These are phyloP conservation scores for Diplodia intermedia DNA, from an alignment of 2,329 filamentous ascomycete species.

Conservation along the genomic window DNA sequence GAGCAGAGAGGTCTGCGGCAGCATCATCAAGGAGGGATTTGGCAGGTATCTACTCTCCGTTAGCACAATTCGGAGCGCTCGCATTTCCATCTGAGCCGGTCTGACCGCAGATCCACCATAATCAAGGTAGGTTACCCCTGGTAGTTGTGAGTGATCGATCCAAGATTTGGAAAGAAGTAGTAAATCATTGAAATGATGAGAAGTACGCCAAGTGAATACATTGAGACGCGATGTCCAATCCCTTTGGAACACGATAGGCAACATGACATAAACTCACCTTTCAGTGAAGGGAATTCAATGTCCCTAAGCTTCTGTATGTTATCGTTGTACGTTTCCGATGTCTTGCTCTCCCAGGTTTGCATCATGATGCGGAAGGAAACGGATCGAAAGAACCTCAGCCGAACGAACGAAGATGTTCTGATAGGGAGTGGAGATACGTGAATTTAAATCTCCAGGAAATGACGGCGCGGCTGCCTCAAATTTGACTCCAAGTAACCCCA, in stretches of 20 bases:
- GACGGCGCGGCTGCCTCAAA: neutral
- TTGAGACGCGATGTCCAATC: too few relatives aligned
- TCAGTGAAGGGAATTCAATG: conserved; percentile 52
- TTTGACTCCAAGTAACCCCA: neutral
- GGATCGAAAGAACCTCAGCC: neutral
- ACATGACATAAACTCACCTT: neutral
- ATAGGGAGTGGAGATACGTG: neutral
- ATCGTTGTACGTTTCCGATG: neutral
- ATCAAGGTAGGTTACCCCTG: conserved; percentile 59
- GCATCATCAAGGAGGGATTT: conserved; percentile 79
- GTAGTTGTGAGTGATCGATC: neutral
- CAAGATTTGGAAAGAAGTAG: neutral
- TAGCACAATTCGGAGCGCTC: neutral
- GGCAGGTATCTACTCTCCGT: conserved; percentile 72
- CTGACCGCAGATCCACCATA: conserved; percentile 58
- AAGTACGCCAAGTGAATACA: too few relatives aligned
- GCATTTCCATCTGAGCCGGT: neutral
- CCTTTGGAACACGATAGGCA: neutral
- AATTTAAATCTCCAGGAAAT: neutral
- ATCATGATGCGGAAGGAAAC: neutral
- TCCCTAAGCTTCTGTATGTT: conserved; percentile 49
- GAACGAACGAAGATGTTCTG: neutral
- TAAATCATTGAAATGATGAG: too few relatives aligned
- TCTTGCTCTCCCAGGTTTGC: neutral
- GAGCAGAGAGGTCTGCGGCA: conserved; percentile 71